phyloP scores from a whole-genome alignment of 2,329 filamentous ascomycete genomes.

The Epichloe amarillans region DNA sequence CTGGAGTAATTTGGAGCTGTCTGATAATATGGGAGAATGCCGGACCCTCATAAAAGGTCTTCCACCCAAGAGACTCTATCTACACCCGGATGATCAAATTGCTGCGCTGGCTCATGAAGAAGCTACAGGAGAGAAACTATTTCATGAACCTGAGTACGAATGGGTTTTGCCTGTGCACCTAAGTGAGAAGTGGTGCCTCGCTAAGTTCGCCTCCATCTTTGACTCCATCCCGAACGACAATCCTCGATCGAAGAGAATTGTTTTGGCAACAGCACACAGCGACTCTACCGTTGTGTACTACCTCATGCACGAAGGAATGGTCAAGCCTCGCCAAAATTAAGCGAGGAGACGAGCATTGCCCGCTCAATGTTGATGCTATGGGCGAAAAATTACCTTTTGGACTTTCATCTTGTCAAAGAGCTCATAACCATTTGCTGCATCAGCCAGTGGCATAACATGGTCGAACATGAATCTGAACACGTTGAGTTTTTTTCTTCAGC shows the following conservation, averaged over 20 bases:
- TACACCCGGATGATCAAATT: conserved; percentile 74
- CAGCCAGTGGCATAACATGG: conserved; percentile 55
- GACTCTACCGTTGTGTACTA: conserved; percentile 81
- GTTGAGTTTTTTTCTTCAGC: neutral
- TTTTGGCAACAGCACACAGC: conserved; percentile 64
- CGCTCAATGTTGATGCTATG: conserved; percentile 14
- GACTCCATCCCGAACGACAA: conserved; percentile 39
- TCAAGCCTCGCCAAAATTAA: conserved; percentile 75
- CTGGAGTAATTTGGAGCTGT: conserved; percentile 50
- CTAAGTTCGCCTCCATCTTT: conserved; percentile 54
- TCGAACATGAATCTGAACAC: conserved; percentile 60
- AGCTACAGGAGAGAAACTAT: conserved; percentile 28
- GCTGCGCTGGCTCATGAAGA: conserved; percentile 51
- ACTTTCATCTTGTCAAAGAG: conserved; percentile 61
- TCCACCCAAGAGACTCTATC: conserved; percentile 59
- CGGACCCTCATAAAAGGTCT: conserved; percentile 59
- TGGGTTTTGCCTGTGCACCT: conserved; percentile 68
- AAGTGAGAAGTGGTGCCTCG: conserved; percentile 58
- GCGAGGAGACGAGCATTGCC: neutral
- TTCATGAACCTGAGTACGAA: conserved; percentile 46
- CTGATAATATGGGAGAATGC: conserved; percentile 30
- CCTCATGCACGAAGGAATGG: conserved; percentile 72
- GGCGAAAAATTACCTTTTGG: conserved; percentile 56
- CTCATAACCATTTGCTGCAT: conserved; percentile 55
- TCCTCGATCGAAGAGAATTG: conserved; percentile 49